Base-by-base conservation (phyloP, 129 eudicot species). In the Dittrichia graveolens region DNA sequence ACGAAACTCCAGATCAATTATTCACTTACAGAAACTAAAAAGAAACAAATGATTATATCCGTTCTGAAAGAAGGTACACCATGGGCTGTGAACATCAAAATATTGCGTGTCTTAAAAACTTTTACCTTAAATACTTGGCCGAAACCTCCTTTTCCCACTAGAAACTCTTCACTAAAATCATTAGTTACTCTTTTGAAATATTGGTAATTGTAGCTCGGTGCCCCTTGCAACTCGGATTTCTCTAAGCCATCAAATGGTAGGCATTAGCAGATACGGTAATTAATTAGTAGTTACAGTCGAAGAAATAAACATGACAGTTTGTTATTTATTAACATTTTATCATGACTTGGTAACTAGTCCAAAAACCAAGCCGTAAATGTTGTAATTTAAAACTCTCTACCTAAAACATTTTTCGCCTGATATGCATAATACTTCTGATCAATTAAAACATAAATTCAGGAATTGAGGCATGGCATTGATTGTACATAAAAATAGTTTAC, bases 51-150 rank as follows among this genome's bases (percentile, higher is more conserved):
- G 43, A 34, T 59, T 2, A 43, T 43, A 8, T 24, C 6, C 9
- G 10, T 56, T 19, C 3, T 0, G 4, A 56, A 56, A 34, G 5
- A 19, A 18, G 38, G 13, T 15, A 18, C 38, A 24, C 1, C 40
- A 3, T 19, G n/a, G 62, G 31, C 62, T 6, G 31, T 31, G 18
- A 56, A 56, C 62, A 56, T 59, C 65, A 8, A 35, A 11, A 59
- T 10, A 59, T 59, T 59, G 7, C 37, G 9, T 59, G 5, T 59
- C 44, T 11, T 35, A 59, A 12, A 24, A n/a, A 6, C 34, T 48
- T 62, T 56, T 64, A 87, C 92, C 86, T 83, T 87, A 79, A 67
- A 87, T 5, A 87, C 92, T 52, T 78, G 85, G 9, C 92, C 88
- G 19, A 76, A 87, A 62, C 88, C 86, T 15, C 92, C 92, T 64